phyloP scores from a whole-genome alignment of 345 rosid species.

The Hypericum perforatum region DNA sequence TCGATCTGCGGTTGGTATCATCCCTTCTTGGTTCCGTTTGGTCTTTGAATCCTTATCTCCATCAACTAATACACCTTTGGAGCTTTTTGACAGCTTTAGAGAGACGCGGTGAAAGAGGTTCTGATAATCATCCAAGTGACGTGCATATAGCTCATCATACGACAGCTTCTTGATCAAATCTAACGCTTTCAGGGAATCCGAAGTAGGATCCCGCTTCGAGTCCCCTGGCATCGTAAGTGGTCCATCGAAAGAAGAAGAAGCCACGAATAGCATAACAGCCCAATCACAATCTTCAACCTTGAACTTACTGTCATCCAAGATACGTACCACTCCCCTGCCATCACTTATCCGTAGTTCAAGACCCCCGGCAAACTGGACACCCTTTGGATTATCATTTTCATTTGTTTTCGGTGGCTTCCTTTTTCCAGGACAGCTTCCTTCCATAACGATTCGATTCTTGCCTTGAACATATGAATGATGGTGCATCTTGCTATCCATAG shows the following conservation, averaged over 20 bases:
- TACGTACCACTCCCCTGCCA: neutral
- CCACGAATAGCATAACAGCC: conserved; percentile 3
- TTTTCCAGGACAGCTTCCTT: neutral
- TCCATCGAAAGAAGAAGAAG: conserved; percentile 4
- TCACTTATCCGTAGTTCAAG: neutral
- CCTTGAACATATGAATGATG: neutral
- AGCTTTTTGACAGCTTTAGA: neutral
- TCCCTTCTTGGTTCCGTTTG: neutral
- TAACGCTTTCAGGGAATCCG: neutral
- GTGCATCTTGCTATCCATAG: neutral
- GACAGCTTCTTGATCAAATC: neutral
- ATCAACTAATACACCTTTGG: neutral
- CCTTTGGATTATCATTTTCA: neutral
- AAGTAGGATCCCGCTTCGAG: conserved; percentile 1
- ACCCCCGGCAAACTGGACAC: neutral
- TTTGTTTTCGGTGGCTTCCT: too few species aligned
- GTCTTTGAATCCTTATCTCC: neutral
- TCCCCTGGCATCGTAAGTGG: neutral
- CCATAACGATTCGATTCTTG: neutral
- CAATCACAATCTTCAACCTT: conserved; percentile 6
- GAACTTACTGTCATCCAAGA: conserved; percentile 1
- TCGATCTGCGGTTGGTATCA: neutral
- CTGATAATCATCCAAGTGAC: conserved; percentile 5
- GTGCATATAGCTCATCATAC: neutral
- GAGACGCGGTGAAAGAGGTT: conserved; percentile 6